phyloP scores from a whole-genome alignment of 495 filamentous ascomycete species.

The Astrothelium macrocarpum region DNA sequence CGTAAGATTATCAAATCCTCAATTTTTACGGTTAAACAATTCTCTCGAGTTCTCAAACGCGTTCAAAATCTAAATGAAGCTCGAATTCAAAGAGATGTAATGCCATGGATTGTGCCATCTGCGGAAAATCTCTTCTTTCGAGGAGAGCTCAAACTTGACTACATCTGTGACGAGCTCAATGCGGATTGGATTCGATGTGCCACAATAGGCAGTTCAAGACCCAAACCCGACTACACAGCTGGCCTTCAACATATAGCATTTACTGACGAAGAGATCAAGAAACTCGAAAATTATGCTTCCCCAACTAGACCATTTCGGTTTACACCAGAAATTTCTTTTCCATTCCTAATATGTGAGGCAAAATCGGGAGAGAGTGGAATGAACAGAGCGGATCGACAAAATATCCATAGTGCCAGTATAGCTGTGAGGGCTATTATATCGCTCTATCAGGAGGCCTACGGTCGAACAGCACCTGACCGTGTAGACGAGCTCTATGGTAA shows the following conservation, averaged over 20 bases:
- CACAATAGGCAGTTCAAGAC: neutral
- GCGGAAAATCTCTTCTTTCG: neutral
- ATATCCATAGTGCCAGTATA: neutral
- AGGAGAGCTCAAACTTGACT: neutral
- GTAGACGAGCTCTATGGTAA: constrained; percentile 1
- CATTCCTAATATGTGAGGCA: neutral
- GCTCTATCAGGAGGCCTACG: neutral
- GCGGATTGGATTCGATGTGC: neutral
- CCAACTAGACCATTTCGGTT: neutral
- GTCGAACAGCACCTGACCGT: neutral
- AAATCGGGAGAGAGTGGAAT: neutral
- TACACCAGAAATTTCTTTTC: neutral
- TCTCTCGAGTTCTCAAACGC: neutral
- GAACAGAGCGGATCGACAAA: neutral
- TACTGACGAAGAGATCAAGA: neutral
- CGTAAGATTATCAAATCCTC: neutral
- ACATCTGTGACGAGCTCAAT: neutral
- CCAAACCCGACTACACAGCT: neutral
- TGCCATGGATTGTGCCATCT: neutral
- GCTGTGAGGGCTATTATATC: neutral
- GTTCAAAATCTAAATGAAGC: neutral
- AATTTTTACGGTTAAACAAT: neutral
- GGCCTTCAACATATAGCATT: neutral
- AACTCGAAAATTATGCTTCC: neutral
- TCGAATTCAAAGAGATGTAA: neutral